Evolutionary conservation across 495 filamentous ascomycete species (phyloP).

Genomic region (Hypoxylon trugodes): DNA sequence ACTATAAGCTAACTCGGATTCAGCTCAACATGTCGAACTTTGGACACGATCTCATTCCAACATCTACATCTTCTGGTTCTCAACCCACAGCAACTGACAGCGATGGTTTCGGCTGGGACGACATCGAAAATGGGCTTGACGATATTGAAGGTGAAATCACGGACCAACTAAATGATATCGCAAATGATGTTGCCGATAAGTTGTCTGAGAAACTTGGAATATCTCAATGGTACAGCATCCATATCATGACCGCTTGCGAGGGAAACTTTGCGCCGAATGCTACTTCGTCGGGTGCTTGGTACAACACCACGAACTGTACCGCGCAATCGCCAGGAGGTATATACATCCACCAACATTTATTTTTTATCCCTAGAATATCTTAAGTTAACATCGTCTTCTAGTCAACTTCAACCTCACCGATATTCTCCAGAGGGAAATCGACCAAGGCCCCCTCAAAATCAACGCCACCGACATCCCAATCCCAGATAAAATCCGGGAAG

Average conservation of each 20-base stretch:
- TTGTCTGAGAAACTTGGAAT: conserved; percentile 61
- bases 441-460: conserved; percentile 54
- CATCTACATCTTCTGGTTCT: conserved; percentile 34
- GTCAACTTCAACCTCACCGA: conserved; percentile 67
- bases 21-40: conserved; percentile 73
- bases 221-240: conserved; percentile 77
- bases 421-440: conserved; percentile 62
- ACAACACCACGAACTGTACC: conserved; percentile 70
- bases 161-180: conserved; percentile 46
- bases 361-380: not conserved
- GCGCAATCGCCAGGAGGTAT: conserved; percentile 61
- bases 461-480: conserved; percentile 66
- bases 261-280: conserved; percentile 66
- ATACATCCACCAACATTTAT: conserved; percentile 38
- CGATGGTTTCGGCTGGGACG: conserved; percentile 28
- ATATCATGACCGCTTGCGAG: conserved; percentile 74
- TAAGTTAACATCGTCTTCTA: conserved; percentile 25
- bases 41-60: conserved; percentile 58
- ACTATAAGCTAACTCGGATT: conserved; percentile 18
- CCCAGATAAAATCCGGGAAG: conserved; percentile 67
- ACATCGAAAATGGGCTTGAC: conserved; percentile 40
- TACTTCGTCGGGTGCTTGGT: conserved; percentile 54
- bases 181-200: conserved; percentile 54
- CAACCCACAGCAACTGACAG: conserved; percentile 29
- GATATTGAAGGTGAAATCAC: conserved; percentile 43